A percentile compares a stretch with the other conserved stretches of the same genome.
These are phyloP conservation scores for Thelonectria rubi DNA, from an alignment of 2,329 filamentous ascomycete genomes.

Conservation along the genomic window DNA sequence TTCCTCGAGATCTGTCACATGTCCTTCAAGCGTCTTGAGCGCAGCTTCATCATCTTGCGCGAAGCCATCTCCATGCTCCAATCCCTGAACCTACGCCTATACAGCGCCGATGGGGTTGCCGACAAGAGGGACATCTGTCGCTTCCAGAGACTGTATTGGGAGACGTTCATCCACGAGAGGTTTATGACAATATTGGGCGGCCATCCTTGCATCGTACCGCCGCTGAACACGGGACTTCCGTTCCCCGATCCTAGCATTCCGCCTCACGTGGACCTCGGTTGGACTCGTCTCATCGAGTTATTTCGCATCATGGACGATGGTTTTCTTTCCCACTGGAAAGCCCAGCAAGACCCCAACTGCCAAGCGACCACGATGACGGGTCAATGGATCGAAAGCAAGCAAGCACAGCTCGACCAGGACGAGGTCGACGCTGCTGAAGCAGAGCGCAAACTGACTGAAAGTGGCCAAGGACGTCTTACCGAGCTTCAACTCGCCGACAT, in stretches of 20 bases:
- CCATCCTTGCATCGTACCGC: conserved; percentile 49
- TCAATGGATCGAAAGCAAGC: conserved; percentile 53
- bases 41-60: conserved; percentile 60
- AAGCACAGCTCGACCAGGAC: conserved; percentile 51
- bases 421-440: conserved; percentile 46
- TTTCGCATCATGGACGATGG: conserved; percentile 52
- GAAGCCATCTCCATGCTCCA: conserved; percentile 55
- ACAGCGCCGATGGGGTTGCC: conserved; percentile 22
- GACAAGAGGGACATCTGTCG: conserved; percentile 31
- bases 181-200: conserved; percentile 63
- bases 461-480: conserved; percentile 43
- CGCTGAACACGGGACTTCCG: conserved; percentile 46
- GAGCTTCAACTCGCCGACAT: conserved; percentile 54
- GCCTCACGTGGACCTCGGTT: conserved; percentile 49
- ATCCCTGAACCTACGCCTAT: conserved; percentile 31
- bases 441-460: conserved; percentile 38
- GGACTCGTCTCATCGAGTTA: conserved; percentile 49
- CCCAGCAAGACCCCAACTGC: conserved; percentile 41
- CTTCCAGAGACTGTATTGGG: conserved; percentile 62
- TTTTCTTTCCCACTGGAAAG: conserved; percentile 50
- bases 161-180: conserved; percentile 65
- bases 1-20: conserved; percentile 63
- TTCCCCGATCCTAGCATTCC: conserved; percentile 47
- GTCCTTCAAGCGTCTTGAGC: conserved; percentile 56
- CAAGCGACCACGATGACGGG: conserved; percentile 42